A percentile compares a stretch with the other conserved stretches of the same genome.
Evolutionary conservation across 1,139 yeast species (phyloP).

Genomic region (Saccharomyces hybrid): DNA sequence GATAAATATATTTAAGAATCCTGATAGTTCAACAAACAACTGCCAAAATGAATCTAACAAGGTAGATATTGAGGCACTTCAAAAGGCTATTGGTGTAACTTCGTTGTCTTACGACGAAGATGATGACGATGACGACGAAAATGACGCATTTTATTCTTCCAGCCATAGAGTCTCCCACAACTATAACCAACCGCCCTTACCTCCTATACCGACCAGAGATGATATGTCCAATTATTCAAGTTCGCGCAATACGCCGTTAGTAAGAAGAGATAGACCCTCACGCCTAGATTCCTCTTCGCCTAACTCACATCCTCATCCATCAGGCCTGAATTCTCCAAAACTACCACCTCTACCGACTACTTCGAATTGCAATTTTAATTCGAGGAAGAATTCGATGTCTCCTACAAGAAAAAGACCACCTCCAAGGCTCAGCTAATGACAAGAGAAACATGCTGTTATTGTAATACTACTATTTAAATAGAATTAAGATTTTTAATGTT

Average conservation of each 20-base stretch:
- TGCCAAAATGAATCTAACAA: slow-evolving; percentile 8
- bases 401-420: slow-evolving; percentile 25
- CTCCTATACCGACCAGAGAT: slow-evolving; percentile 27
- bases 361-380: slow-evolving; percentile 5
- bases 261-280: not conserved
- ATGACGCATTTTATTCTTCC: not conserved
- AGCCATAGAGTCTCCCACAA: not conserved
- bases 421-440: slow-evolving; percentile 13
- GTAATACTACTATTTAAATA: not conserved
- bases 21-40: slow-evolving; percentile 13
- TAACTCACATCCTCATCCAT: slow-evolving; percentile 26
- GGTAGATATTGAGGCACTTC: slow-evolving; percentile 31
- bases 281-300: slow-evolving; percentile 4
- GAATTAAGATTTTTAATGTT: not conserved
- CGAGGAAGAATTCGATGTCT: slow-evolving; percentile 18
- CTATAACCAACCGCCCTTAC: slow-evolving; percentile 20
- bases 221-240: not conserved
- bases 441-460: not conserved
- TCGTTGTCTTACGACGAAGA: slow-evolving; percentile 12
- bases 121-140: slow-evolving; percentile 10
- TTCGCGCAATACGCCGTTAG: not conserved
- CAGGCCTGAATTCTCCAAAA: slow-evolving; percentile 13
- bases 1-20: slow-evolving; percentile 31
- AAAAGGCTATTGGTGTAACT: slow-evolving; percentile 32
- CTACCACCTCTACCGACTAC: slow-evolving; percentile 22